phyloP scores from a whole-genome alignment of 176 grass and related monocot species.

The Musa beccarii region DNA sequence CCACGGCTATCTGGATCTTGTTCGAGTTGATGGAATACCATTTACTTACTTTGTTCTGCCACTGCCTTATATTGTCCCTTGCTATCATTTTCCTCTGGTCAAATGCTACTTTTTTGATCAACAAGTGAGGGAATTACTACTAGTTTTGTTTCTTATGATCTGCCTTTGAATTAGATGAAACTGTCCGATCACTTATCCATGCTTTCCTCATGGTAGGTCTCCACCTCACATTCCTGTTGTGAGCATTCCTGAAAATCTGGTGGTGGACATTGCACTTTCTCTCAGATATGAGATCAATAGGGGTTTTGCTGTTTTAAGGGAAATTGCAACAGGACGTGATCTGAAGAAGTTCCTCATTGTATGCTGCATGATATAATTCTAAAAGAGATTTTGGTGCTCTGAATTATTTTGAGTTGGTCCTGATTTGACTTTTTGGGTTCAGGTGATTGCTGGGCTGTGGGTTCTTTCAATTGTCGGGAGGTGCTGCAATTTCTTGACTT shows the following conservation, averaged over 20 bases:
- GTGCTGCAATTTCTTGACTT: constrained; percentile 56
- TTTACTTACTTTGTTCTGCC: constrained; percentile 53
- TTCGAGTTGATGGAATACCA: constrained; percentile 74
- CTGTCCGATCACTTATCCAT: not conserved
- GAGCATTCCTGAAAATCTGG: constrained; percentile 63
- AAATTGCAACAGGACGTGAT: constrained; percentile 50
- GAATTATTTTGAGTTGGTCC: not conserved
- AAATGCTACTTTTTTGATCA: constrained; percentile 51
- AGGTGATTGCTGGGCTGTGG: constrained; percentile 61
- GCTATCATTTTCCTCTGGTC: constrained; percentile 56
- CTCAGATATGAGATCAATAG: constrained; percentile 55
- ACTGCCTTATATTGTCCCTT: constrained; percentile 42
- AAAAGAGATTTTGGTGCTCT: not conserved
- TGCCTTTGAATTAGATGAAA: not conserved
- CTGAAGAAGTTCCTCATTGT: constrained; percentile 67
- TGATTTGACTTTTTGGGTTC: constrained; percentile 17
- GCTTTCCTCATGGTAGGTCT: constrained; percentile 28
- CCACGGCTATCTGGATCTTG: constrained; percentile 60
- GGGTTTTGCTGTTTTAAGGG: constrained; percentile 36
- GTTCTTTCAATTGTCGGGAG: constrained; percentile 58
- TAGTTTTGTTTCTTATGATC: not conserved
- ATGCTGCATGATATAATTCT: not conserved
- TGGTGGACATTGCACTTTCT: constrained; percentile 30
- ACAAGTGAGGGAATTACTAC: constrained; percentile 38
- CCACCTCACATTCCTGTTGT: constrained; percentile 52